Conservation (phyloP, 176 grass and related monocot genomes). For the Sorghum bicolor region Sorghum_bicolor_NCBIv3 NC_012872.2:46822001-46822500, state of each 20-base stretch:
- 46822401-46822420: slow-evolving; percentile 37
- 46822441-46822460: slow-evolving; percentile 70
- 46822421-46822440: slow-evolving; percentile 39
- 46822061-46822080: background rate
- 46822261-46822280: background rate
- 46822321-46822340: background rate
- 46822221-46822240: background rate
- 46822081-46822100: background rate
- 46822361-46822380: background rate
- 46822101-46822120: background rate
- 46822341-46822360: background rate
- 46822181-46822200: background rate
- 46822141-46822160: background rate
- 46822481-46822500: slow-evolving; percentile 43
- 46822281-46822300: background rate
- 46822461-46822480: slow-evolving; percentile 60
- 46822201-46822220: background rate
- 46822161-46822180: background rate
- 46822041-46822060: background rate
- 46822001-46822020: background rate
- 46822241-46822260: background rate
- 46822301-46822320: background rate
- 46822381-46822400: slow-evolving; percentile 38
- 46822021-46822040: background rate
- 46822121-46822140: background rate